A percentile compares a stretch with the other conserved stretches of the same genome.
Conservation (phyloP, 2,329 filamentous ascomycete genomes). For the Daldinia eschscholtzii region DNA sequence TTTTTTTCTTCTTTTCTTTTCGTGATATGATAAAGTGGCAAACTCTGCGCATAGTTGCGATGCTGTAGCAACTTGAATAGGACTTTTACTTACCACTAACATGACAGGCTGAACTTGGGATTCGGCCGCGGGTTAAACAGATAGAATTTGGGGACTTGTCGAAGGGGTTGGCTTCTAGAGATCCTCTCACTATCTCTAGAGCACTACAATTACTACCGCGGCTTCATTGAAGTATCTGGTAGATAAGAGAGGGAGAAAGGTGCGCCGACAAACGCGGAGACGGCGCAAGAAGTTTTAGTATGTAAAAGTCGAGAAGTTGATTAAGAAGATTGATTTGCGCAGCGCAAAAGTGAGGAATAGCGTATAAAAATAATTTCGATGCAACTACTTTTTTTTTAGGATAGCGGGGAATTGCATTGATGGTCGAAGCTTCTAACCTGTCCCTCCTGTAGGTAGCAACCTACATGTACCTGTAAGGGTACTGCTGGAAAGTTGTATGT, state of each 20-base stretch:
- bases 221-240: constrained; percentile 64
- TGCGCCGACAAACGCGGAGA: constrained; percentile 17
- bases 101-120: constrained; percentile 44
- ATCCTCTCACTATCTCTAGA: constrained; percentile 84
- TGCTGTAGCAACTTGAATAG: constrained; percentile 9
- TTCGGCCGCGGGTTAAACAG: constrained; percentile 35
- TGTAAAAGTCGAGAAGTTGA: constrained; percentile 8
- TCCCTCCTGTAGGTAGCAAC: constrained; percentile 11
- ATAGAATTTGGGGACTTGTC: constrained; percentile 45
- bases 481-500: neutral
- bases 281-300: constrained; percentile 10
- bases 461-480: too few species aligned
- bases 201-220: constrained; percentile 77
- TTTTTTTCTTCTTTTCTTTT: neutral
- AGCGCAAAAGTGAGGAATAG: constrained; percentile 17
- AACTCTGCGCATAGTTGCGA: constrained; percentile 4
- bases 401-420: constrained; percentile 47
- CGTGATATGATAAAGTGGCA: neutral
- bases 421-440: constrained; percentile 30
- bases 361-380: constrained; percentile 38
- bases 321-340: constrained; percentile 20
- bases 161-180: constrained; percentile 73
- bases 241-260: constrained; percentile 19
- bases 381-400: constrained; percentile 44
- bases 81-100: constrained; percentile 51